A percentile compares a stretch with the other conserved stretches of the same genome.
phyloP scores from a whole-genome alignment of 192 early-diverging fungal genomes.

The Coemansia sp. region DNA sequence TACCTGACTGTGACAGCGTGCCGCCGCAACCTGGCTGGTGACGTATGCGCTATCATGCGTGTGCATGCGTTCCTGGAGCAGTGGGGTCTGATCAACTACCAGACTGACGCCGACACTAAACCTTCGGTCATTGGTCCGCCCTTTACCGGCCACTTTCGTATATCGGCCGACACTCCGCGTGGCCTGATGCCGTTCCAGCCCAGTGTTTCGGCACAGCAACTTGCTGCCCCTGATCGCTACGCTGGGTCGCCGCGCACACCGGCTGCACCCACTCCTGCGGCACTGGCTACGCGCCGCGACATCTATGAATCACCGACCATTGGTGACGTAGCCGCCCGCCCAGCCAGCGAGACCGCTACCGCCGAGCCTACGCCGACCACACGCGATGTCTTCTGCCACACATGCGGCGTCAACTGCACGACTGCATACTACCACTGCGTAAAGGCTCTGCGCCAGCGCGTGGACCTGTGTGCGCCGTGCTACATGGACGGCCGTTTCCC shows the following conservation, averaged over 20 bases:
- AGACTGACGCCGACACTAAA: slow-evolving; percentile 89
- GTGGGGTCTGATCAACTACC: slow-evolving; percentile 99
- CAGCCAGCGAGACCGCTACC: slow-evolving; percentile 45
- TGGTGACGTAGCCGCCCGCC: slow-evolving; percentile 31
- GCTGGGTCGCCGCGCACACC: slow-evolving; percentile 15
- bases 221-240: slow-evolving; percentile 8
- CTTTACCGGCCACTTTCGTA: slow-evolving; percentile 94
- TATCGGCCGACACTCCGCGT: slow-evolving; percentile 93
- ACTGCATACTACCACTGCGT: slow-evolving; percentile 75
- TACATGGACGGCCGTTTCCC: slow-evolving; percentile 94
- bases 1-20: slow-evolving; percentile 99
- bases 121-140: slow-evolving; percentile 92
- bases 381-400: slow-evolving; percentile 66
- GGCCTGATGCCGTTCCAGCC: slow-evolving; percentile 89
- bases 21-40: slow-evolving; percentile 92
- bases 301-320: slow-evolving; percentile 55
- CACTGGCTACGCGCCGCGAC: slow-evolving; percentile 57
- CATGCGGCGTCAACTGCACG: slow-evolving; percentile 84
- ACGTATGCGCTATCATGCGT: slow-evolving; percentile 97
- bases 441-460: slow-evolving; percentile 58
- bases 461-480: slow-evolving; percentile 84
- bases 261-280: slow-evolving; percentile 23
- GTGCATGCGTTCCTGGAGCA: slow-evolving; percentile 99
- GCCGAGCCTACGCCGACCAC: slow-evolving; percentile 20
- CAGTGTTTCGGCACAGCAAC: slow-evolving; percentile 27